These are phyloP conservation scores for Neonectria magnoliae DNA, from an alignment of 2,329 filamentous ascomycete genomes.

Conservation along the genomic window DNA sequence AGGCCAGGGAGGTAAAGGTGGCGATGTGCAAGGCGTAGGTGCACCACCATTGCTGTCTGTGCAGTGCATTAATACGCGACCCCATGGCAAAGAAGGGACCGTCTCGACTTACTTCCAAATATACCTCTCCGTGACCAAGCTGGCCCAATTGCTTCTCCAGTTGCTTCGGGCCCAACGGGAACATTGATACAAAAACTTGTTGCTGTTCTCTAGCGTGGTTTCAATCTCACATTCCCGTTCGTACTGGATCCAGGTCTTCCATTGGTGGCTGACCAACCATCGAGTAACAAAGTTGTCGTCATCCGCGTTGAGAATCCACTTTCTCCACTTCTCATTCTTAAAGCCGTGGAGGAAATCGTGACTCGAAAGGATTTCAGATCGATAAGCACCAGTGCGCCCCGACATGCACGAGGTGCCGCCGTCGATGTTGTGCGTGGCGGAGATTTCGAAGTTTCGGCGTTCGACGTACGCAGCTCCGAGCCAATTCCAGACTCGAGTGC, in stretches of 20 bases:
- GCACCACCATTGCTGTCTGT: constrained; percentile 90
- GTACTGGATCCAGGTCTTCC: constrained; percentile 97
- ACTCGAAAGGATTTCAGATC: constrained; percentile 86
- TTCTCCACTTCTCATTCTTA: constrained; percentile 89
- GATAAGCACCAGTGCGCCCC: constrained; percentile 91
- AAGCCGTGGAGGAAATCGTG: constrained; percentile 88
- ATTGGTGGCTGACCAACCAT: constrained; percentile 91
- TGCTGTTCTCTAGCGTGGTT: constrained; percentile 90
- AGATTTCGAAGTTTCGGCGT: constrained; percentile 95
- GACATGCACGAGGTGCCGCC: constrained; percentile 98
- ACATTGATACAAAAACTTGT: constrained; percentile 92
- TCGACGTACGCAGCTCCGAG: constrained; percentile 92
- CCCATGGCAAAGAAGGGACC: not conserved
- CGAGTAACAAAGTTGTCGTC: constrained; percentile 98
- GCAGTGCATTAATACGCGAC: constrained; percentile 33
- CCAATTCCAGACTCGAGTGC: constrained; percentile 82
- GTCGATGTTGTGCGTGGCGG: constrained; percentile 93
- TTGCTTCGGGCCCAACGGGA: constrained; percentile 96
- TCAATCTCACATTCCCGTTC: constrained; percentile 89
- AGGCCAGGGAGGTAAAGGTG: constrained; percentile 88
- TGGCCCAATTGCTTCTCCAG: constrained; percentile 96
- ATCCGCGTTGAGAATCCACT: constrained; percentile 92
- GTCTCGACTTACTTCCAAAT: constrained; percentile 81
- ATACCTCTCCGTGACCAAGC: constrained; percentile 82
- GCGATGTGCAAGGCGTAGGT: constrained; percentile 93